Evolutionary conservation across 305 asterid genomes (phyloP).

Genomic region (Fraxinus albicans): DNA sequence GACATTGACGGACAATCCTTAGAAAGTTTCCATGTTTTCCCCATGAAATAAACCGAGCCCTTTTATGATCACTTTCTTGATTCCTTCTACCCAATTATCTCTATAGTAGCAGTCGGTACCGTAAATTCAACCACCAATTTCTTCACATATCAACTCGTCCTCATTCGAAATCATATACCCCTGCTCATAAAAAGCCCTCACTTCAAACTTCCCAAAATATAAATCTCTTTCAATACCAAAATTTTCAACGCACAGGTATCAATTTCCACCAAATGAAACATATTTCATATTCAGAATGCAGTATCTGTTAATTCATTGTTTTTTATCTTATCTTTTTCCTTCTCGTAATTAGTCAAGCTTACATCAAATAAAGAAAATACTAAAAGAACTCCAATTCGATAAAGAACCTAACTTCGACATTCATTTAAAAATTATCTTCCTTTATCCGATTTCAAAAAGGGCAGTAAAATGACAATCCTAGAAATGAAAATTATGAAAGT

Average conservation of each 20-base stretch:
- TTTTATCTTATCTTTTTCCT: neutral
- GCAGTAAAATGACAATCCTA: neutral
- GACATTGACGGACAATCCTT: conserved; percentile 59
- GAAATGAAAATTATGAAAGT: neutral
- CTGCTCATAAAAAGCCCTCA: neutral
- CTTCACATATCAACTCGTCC: conserved; percentile 40
- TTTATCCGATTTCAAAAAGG: neutral
- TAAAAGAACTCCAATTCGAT: neutral
- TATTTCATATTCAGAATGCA: neutral
- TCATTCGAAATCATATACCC: conserved; percentile 28
- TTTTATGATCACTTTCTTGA: conserved; percentile 29
- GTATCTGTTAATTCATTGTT: neutral
- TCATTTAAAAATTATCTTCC: neutral
- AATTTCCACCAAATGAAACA: neutral
- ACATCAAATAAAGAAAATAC: neutral
- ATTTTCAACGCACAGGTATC: neutral
- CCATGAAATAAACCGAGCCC: conserved; percentile 40
- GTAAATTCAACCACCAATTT: conserved; percentile 32
- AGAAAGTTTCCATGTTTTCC: conserved; percentile 57
- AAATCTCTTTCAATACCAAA: neutral
- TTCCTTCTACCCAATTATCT: conserved; percentile 45
- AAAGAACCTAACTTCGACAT: neutral
- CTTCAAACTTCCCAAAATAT: neutral
- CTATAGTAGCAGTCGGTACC: conserved; percentile 55
- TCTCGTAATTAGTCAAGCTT: neutral